These are phyloP conservation scores for Xylariomycetidae sp. DNA, from an alignment of 2,329 filamentous ascomycete species.

Conservation along the genomic window DNA sequence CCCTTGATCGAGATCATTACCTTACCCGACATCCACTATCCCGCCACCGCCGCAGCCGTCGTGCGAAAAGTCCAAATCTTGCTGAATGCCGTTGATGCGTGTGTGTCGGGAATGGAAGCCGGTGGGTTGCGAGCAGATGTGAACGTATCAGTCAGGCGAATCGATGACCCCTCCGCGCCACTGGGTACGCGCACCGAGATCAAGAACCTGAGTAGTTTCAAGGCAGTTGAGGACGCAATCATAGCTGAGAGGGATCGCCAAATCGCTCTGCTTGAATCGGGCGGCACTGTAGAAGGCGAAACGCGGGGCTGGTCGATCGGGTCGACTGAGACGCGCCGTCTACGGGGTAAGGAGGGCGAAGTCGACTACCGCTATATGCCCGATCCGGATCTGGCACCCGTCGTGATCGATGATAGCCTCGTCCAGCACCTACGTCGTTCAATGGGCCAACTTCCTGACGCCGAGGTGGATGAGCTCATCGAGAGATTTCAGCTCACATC, in stretches of 20 bases:
- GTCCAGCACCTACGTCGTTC: slow-evolving; percentile 57
- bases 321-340: slow-evolving; percentile 70
- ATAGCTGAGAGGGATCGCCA: slow-evolving; percentile 87
- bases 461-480: slow-evolving; percentile 59
- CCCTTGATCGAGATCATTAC: slow-evolving; percentile 96
- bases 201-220: slow-evolving; percentile 94
- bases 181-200: slow-evolving; percentile 92
- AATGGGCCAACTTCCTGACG: slow-evolving; percentile 69
- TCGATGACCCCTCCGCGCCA: slow-evolving; percentile 33
- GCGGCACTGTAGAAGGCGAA: slow-evolving; percentile 74
- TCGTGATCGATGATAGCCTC: slow-evolving; percentile 69
- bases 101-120: slow-evolving; percentile 87
- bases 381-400: slow-evolving; percentile 80
- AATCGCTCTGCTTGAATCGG: slow-evolving; percentile 71
- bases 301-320: slow-evolving; percentile 91
- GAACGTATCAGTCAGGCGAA: slow-evolving; percentile 79
- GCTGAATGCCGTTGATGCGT: slow-evolving; percentile 75
- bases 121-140: slow-evolving; percentile 90
- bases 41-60: slow-evolving; percentile 79
- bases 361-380: slow-evolving; percentile 99
- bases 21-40: slow-evolving; percentile 79
- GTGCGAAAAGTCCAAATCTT: slow-evolving; percentile 85
- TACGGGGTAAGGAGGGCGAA: slow-evolving; percentile 92
- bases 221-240: slow-evolving; percentile 91
- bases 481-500: slow-evolving; percentile 62